Conservation (phyloP, 1,284 basidiomycete species). For the Spongispora temasekensis region DNA sequence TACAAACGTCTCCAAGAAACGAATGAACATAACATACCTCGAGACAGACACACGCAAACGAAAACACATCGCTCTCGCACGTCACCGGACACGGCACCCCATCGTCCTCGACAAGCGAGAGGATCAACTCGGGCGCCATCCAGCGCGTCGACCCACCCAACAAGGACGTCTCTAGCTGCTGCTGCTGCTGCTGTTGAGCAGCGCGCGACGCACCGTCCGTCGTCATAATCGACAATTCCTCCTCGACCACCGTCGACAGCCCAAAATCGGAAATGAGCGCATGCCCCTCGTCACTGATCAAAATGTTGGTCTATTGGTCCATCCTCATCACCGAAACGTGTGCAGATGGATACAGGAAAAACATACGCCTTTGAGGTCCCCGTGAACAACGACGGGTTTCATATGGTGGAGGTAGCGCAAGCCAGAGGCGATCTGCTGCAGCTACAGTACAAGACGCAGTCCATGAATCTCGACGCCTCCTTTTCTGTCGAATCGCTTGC, state of each 20-base stretch:
- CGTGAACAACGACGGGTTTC: conserved; percentile 53
- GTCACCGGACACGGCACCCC: conserved; percentile 44
- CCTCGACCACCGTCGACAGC: conserved; percentile 55
- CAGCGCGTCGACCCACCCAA: conserved; percentile 51
- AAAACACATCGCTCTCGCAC: conserved; percentile 55
- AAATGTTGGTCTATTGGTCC: conserved; percentile 51
- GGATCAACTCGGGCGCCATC: conserved; percentile 56
- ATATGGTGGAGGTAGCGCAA: conserved; percentile 54
- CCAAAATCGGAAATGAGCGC: conserved; percentile 63
- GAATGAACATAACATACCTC: conserved; percentile 37
- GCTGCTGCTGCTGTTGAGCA: too few species aligned
- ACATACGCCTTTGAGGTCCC: conserved; percentile 56
- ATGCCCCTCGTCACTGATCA: conserved; percentile 49
- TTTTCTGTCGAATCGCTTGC: conserved; percentile 20
- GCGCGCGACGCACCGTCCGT: conserved; percentile 26
- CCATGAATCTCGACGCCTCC: not conserved
- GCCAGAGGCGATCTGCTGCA: conserved; percentile 53
- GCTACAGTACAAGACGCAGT: conserved; percentile 33
- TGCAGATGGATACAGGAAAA: not conserved
- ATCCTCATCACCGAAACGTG: not conserved
- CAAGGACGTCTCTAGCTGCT: conserved; percentile 46
- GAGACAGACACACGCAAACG: conserved; percentile 57
- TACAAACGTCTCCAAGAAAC: not conserved
- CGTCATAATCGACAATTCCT: conserved; percentile 46
- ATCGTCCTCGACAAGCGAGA: conserved; percentile 50